Percentiles rank a stretch among this genome's conserved stretches.
These are phyloP conservation scores for Globisporangium middletonii DNA, from an alignment of 352 stramenopile species.

Conservation along the genomic window DNA sequence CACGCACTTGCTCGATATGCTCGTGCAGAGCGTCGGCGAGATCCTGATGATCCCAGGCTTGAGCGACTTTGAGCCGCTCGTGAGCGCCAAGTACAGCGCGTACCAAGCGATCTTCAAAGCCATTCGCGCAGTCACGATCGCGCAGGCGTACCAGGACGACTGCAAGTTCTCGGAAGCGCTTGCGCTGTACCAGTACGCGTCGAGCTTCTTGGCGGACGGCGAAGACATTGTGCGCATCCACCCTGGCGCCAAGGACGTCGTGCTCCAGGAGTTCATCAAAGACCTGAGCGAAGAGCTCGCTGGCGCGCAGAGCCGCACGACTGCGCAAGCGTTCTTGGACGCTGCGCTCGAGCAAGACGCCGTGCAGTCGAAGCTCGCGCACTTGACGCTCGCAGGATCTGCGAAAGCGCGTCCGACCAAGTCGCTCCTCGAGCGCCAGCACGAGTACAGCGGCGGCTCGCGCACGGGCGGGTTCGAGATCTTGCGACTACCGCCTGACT, in stretches of 20 bases:
- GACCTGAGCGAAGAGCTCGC: slow-evolving; percentile 52
- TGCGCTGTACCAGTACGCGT: slow-evolving; percentile 69
- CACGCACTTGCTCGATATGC: slow-evolving; percentile 78
- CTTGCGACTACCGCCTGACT: slow-evolving; percentile 55
- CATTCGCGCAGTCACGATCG: slow-evolving; percentile 51
- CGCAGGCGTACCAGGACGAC: slow-evolving; percentile 58
- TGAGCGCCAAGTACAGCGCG: slow-evolving; percentile 54
- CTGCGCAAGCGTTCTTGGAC: slow-evolving; percentile 65
- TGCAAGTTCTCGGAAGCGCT: slow-evolving; percentile 66
- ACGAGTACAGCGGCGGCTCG: slow-evolving; percentile 44
- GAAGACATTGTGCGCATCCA: slow-evolving; percentile 54
- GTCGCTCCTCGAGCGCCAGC: slow-evolving; percentile 46
- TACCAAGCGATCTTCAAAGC: slow-evolving; percentile 67
- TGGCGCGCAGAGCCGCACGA: slow-evolving; percentile 62
- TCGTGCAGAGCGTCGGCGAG: slow-evolving; percentile 74
- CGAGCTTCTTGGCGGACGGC: slow-evolving; percentile 46
- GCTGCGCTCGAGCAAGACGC: slow-evolving; percentile 44
- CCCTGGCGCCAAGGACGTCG: slow-evolving; percentile 48
- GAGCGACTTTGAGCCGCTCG: slow-evolving; percentile 40
- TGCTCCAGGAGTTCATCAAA: slow-evolving; percentile 60
- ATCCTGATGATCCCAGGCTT: slow-evolving; percentile 66
- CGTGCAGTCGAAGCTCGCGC: slow-evolving; percentile 58
- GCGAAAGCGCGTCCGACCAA: slow-evolving; percentile 17
- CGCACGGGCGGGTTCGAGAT: slow-evolving; percentile 54
- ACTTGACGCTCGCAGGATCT: slow-evolving; percentile 32